phyloP scores from a whole-genome alignment of 768 basidiomycete genomes.

The Amanita brunnescens region DNA sequence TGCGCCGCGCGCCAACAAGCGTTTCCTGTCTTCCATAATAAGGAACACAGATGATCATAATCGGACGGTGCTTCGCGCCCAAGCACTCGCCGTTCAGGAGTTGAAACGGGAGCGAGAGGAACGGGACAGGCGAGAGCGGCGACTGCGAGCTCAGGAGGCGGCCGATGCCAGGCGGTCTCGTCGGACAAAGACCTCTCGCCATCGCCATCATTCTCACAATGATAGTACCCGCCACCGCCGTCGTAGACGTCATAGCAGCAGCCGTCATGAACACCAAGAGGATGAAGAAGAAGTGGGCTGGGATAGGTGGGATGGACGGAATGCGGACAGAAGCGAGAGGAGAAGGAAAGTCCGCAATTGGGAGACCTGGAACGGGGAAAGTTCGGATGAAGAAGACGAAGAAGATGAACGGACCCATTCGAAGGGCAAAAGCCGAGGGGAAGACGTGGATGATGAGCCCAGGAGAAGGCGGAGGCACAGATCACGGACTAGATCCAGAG shows the following conservation, averaged over 20 bases:
- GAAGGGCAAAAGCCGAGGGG: not conserved
- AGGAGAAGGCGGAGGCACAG: slow-evolving; percentile 18
- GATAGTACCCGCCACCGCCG: not conserved
- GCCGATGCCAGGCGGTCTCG: slow-evolving; percentile 40
- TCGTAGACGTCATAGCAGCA: slow-evolving; percentile 12
- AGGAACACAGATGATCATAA: slow-evolving; percentile 96
- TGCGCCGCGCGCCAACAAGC: slow-evolving; percentile 75
- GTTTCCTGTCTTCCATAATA: slow-evolving; percentile 79
- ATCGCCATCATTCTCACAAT: not conserved
- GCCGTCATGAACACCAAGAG: not conserved
- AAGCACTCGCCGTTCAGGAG: slow-evolving; percentile 65
- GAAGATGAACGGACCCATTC: slow-evolving; percentile 13
- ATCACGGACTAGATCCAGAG: slow-evolving; percentile 14
- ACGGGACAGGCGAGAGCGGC: slow-evolving; percentile 50
- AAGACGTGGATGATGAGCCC: slow-evolving; percentile 20
- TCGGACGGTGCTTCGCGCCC: slow-evolving; percentile 67
- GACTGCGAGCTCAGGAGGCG: slow-evolving; percentile 69
- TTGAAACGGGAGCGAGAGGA: slow-evolving; percentile 62
- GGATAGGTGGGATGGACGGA: slow-evolving; percentile 49
- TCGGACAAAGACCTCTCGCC: not conserved
- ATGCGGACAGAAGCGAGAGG: slow-evolving; percentile 33
- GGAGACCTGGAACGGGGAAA: slow-evolving; percentile 39
- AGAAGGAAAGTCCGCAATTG: slow-evolving; percentile 30
- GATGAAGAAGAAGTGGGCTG: slow-evolving; percentile 29
- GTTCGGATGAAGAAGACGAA: slow-evolving; percentile 25